Evolutionary conservation across 345 rosid species (phyloP).

Genomic region (Aquilaria yunnanensis): DNA sequence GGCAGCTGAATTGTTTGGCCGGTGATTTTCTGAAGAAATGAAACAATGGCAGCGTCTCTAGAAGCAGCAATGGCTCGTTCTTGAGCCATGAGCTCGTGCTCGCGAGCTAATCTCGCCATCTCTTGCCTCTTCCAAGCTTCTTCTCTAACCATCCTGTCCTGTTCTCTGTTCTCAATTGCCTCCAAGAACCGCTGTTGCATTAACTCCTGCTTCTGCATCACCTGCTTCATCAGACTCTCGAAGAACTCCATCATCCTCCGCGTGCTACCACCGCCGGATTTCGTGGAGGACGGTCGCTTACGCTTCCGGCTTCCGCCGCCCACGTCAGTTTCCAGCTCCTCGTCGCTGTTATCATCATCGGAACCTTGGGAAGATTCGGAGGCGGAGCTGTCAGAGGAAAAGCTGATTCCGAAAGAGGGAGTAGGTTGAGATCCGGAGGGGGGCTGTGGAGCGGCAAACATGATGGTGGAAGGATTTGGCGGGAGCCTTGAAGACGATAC

Average conservation of each 20-base stretch:
- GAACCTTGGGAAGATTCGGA: constrained; percentile 45
- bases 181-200: constrained; percentile 76
- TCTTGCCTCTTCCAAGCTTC: constrained; percentile 87
- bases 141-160: constrained; percentile 65
- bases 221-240: constrained; percentile 59
- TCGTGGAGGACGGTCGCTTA: constrained; percentile 33
- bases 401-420: constrained; percentile 30
- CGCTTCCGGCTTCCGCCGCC: constrained; percentile 62
- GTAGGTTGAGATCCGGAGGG: neutral
- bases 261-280: constrained; percentile 15
- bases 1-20: constrained; percentile 73
- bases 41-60: constrained; percentile 56
- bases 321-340: constrained; percentile 26
- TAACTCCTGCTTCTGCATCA: constrained; percentile 73
- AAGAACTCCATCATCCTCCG: constrained; percentile 67
- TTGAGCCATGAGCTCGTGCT: constrained; percentile 62
- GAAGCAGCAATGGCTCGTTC: constrained; percentile 65
- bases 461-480: constrained; percentile 6
- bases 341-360: constrained; percentile 41
- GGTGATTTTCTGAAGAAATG: constrained; percentile 67
- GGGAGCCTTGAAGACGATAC: constrained; percentile 23
- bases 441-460: constrained; percentile 7
- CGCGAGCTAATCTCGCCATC: constrained; percentile 52
- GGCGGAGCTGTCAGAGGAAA: constrained; percentile 62
- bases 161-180: constrained; percentile 77